Conservation (phyloP, 306 rosid species). For the Fragaria nilgerrensis region DNA sequence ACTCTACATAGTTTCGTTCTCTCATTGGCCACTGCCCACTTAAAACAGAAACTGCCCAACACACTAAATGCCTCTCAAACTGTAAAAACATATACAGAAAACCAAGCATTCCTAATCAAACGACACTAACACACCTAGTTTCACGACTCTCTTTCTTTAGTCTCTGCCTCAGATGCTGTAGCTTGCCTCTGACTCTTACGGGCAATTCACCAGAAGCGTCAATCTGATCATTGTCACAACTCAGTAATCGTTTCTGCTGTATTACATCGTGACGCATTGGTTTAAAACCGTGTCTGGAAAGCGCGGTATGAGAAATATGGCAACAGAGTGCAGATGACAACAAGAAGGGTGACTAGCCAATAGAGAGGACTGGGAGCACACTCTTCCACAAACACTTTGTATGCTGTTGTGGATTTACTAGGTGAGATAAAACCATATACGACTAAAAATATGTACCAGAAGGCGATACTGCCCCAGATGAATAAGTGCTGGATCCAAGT, state of each 20-base stretch:
- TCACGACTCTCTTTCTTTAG: constrained; percentile 53
- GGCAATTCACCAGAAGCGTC: constrained; percentile 37
- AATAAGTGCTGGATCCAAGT: constrained; percentile 91
- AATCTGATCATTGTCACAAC: constrained; percentile 26
- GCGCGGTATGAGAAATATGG: constrained; percentile 69
- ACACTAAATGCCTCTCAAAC: constrained; percentile 2
- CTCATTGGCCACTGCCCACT: not conserved
- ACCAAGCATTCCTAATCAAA: constrained; percentile 20
- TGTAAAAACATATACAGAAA: constrained; percentile 28
- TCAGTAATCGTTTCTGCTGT: constrained; percentile 50
- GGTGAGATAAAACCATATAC: constrained; percentile 64
- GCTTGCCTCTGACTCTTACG: constrained; percentile 32
- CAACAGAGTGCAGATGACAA: constrained; percentile 57
- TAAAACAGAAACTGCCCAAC: not conserved
- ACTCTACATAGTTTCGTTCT: not conserved
- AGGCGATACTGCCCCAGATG: constrained; percentile 79
- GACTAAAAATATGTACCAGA: constrained; percentile 74
- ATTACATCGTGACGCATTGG: constrained; percentile 80
- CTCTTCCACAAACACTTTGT: constrained; percentile 71
- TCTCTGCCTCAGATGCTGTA: constrained; percentile 43
- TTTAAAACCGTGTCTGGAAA: constrained; percentile 67
- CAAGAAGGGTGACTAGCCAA: constrained; percentile 68
- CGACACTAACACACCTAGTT: not conserved
- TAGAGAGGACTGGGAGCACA: constrained; percentile 65
- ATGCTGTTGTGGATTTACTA: constrained; percentile 59